Evolutionary conservation across 129 eudicot genomes (phyloP), one percentile per base, ranked within the genome.

Genomic region (Smallanthus sonchifolius): DNA sequence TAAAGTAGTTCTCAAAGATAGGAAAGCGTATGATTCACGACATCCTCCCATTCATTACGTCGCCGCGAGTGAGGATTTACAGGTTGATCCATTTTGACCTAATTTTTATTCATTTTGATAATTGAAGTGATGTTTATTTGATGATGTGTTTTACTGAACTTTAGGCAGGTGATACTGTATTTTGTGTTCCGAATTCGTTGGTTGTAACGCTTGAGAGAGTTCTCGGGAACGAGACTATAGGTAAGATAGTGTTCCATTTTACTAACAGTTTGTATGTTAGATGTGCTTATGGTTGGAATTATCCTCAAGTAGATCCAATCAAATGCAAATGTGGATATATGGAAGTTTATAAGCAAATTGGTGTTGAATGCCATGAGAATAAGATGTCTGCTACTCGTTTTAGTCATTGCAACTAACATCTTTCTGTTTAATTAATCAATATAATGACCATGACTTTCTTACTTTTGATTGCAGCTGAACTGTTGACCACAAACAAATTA

Each of bases 181-280:
- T 94, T 86, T 86, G 93, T 9, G 91, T 94, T 67, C 97, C 97
- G 16, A 69, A 79, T 86, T 83, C 97, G 9, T 75, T 88, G 91
- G 81, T 88, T 54, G 98, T 94, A 19, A 90, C 98, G 13, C 91
- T 94, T 4, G 98, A 94, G 75, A 84, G 95, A 81, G 98, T 94
- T 62, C 75, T 94, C 86, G 98, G 98, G 37, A 93, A 90, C 67
- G 97, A 93, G 74, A 90, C 89, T 39, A 65, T 93, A 4, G 98
- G 98, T 90, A 86, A 82, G 83, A 67, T 79, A 65, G 65, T 75
- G 20, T 39, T 7, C 10, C 1, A 37, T 51, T 52, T 38, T 67
- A 40, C 16, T 13, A 15, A 10, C 15, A 40, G 10, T 45, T 35
- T 49, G 19, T 51, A 47, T 56, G 11, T 63, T 64, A 13, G 60